These are phyloP conservation scores for Prunus campanulata DNA, from an alignment of 306 rosid species.

Conservation along the genomic window DNA sequence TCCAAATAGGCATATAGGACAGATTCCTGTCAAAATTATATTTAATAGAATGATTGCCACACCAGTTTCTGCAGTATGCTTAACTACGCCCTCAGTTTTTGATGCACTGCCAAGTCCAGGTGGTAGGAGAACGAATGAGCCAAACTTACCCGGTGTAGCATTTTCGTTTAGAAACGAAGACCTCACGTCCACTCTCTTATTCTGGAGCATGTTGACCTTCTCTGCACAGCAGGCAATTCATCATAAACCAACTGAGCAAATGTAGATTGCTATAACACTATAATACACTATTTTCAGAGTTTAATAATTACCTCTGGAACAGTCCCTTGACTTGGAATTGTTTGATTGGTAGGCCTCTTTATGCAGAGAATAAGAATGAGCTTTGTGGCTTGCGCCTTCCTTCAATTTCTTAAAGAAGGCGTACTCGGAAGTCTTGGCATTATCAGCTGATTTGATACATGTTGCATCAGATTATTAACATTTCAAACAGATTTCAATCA, in stretches of 20 bases:
- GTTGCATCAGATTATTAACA: constrained; percentile 21
- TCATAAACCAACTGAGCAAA: constrained; percentile 12
- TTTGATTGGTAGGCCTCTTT: constrained; percentile 25
- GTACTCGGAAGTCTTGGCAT: constrained; percentile 76
- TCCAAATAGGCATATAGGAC: background rate
- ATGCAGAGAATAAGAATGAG: constrained; percentile 20
- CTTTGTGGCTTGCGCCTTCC: constrained; percentile 44
- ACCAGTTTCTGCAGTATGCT: background rate
- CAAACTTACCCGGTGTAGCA: constrained; percentile 27
- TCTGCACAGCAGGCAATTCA: constrained; percentile 35
- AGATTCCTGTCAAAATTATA: no score
- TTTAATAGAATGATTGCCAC: background rate
- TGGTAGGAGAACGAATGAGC: constrained; percentile 34
- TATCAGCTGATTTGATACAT: constrained; percentile 31
- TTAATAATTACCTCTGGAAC: constrained; percentile 41
- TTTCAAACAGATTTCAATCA: constrained; percentile 5
- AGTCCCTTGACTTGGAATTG: constrained; percentile 27
- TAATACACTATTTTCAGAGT: background rate
- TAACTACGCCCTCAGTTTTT: constrained; percentile 28
- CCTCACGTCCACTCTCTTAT: constrained; percentile 18
- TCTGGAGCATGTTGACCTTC: constrained; percentile 18
- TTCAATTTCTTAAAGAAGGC: constrained; percentile 76
- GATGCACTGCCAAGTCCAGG: constrained; percentile 25
- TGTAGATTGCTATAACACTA: background rate
- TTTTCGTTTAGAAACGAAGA: constrained; percentile 32